Evolutionary conservation across 345 rosid species (phyloP), one percentile per base, ranked within the genome.

Genomic region (Ceriops decandra): DNA sequence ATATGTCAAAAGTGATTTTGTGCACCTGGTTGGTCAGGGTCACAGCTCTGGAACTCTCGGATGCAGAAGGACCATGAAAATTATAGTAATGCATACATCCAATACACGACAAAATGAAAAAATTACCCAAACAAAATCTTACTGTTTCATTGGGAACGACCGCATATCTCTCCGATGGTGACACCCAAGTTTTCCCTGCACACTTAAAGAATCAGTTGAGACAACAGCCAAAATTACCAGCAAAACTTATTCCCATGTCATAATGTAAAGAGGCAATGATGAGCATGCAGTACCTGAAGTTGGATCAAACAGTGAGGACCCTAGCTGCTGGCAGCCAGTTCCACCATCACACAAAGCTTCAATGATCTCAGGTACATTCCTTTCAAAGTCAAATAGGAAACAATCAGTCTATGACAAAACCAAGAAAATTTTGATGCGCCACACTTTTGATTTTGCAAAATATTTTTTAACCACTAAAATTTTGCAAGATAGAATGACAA

Each of bases 81-180:
- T 2, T 42, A 42, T 42, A 42, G 49, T 42, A 5, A 42, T 3
- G 49, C 49, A 42, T 42, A 42, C 16, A 38, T 38, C 4, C 47
- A 38, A 38, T 38, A 38, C 2, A 11, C 49, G 15, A 42, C 5
- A 42, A 16, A 22, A 20, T n/a, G 26, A 24, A 54, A 54, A 57
- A 31, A 49, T 19, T 67, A 9, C 17, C 31, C 36, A 64, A 62
- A 57, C 49, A 51, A 20, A 3, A 51, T 74, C 95, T 86, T 72
- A 90, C 99, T 13, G 82, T 80, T 85, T 95, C 97, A 65, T 82
- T 85, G 27, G 97, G 98, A 80, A 90, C 99, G 74, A 91, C 85
- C 0, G 98, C 96, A 81, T 95, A 95, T 90, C 96, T 83, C 81
- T 87, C 98, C 1, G 92, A 71, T 36, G 86, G 96, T 16, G 96